Evolutionary conservation across 2,329 filamentous ascomycete species (phyloP).

Genomic region (Clonostachys sp.): DNA sequence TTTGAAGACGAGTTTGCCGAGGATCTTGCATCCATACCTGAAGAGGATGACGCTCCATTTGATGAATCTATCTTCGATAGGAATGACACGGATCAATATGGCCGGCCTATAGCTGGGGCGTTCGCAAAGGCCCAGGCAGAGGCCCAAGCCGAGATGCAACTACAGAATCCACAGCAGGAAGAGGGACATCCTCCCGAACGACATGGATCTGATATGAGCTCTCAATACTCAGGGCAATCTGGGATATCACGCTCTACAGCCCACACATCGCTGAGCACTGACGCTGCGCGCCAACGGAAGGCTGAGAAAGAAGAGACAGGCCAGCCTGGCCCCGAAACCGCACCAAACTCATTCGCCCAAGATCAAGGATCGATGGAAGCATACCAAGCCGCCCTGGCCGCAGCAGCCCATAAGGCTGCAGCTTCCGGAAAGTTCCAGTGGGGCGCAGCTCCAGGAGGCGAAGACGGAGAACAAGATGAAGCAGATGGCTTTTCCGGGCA

Average conservation of each 20-base stretch:
- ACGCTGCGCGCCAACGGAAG: neutral
- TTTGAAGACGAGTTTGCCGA: conserved; percentile 41
- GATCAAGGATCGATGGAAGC: conserved; percentile 39
- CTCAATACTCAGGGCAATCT: conserved; percentile 38
- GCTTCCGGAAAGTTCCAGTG: conserved; percentile 72
- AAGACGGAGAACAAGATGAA: neutral
- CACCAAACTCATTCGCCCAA: conserved; percentile 4
- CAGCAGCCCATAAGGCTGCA: conserved; percentile 73
- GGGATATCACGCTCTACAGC: conserved; percentile 41
- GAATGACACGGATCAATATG: conserved; percentile 59
- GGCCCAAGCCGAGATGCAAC: neutral
- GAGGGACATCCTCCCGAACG: conserved; percentile 25
- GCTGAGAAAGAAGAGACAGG: conserved; percentile 4
- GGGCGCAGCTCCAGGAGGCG: conserved; percentile 35
- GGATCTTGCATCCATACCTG: conserved; percentile 28
- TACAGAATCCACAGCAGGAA: conserved; percentile 30
- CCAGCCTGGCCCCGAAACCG: neutral
- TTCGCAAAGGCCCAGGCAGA: conserved; percentile 44
- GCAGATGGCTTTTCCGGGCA: neutral
- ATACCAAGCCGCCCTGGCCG: conserved; percentile 81
- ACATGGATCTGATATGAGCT: conserved; percentile 38
- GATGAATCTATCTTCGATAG: conserved; percentile 73
- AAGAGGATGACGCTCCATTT: conserved; percentile 53
- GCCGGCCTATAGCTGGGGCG: conserved; percentile 53
- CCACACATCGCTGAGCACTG: conserved; percentile 43